Base-by-base conservation (phyloP, 768 basidiomycete genomes). In the Auriscalpium orientale region DNA sequence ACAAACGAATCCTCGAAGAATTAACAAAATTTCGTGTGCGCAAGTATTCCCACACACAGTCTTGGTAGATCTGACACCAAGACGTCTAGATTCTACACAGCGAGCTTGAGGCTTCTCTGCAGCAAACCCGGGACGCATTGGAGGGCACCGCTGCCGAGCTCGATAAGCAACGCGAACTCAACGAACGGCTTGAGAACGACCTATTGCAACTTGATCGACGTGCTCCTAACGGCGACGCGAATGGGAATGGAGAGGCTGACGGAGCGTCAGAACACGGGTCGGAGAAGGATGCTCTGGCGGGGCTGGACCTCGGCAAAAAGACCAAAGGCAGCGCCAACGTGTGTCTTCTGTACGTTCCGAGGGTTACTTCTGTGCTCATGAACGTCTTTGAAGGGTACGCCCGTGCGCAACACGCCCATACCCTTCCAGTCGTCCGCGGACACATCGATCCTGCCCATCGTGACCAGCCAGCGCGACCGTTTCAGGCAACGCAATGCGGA, bases 401-500 rank as follows among this genome's bases (percentile, higher is more conserved):
- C 64, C 7, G 69, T 75, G 15, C 74, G 82, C 56, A 72, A 75
- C 55, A 83, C 84, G 3, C 84, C 91, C 0, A 82, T 90, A 62
- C 82, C 84, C 1, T 88, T 89, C 65, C 74, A 82, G 6, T 71
- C 83, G 36, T 80, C 89, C 2, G 90, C 89, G 6, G 95, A 98
- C 66, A 90, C 88, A 0, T 95, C 93, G 9, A 98, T 98, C 64
- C 72, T 99, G n/a, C 97, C 95, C 2, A 98, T 99, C 61, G 97
- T 98, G 43, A 98, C 97, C 1, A 89, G 90, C 65, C 97, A 99
- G 67, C 80, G 97, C 56, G 97, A 99, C 67, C 80, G 95, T n/a
- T 99, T 98, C 81, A 79, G 95, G 51, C 92, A 95, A 68, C 84
- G 97, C 18, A 98, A 98, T 67, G 89, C 92, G 18, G 97, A 99